phyloP scores from a whole-genome alignment of 345 rosid species.

The Crucihimalaya himalaica region DNA sequence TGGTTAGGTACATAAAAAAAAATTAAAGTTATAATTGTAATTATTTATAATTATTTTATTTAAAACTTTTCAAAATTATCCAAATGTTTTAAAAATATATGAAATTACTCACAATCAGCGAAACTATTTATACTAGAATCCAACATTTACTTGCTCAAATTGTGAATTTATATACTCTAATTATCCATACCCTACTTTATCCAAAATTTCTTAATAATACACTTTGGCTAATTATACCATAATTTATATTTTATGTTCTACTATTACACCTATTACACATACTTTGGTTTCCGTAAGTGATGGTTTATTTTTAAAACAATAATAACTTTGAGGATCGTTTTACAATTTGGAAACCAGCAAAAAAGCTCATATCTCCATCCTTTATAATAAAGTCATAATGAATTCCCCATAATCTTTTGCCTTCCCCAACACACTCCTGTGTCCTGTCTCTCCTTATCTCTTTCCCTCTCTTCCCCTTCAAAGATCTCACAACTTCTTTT shows the following conservation, averaged over 20 bases:
- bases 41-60: too few relatives aligned
- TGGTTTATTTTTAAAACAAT: background rate
- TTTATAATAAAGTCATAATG: constrained; percentile 32
- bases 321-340: background rate
- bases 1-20: too few relatives aligned
- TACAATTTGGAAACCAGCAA: background rate
- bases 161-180: background rate
- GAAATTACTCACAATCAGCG: background rate
- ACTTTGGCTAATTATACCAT: background rate
- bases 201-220: background rate
- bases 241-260: too few relatives aligned
- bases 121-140: background rate
- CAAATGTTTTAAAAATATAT: too few relatives aligned
- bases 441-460: background rate
- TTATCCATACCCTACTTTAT: background rate
- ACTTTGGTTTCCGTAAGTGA: background rate
- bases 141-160: background rate
- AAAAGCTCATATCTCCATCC: constrained; percentile 26
- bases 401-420: constrained; percentile 30
- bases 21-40: too few relatives aligned
- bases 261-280: too few relatives aligned
- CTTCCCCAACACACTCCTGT: constrained; percentile 31
- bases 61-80: too few relatives aligned
- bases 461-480: constrained; percentile 6
- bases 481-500: constrained; percentile 15